phyloP scores from a whole-genome alignment of 108 stramenopile genomes.

The Cyclotella choctawhatcheeana region DNA sequence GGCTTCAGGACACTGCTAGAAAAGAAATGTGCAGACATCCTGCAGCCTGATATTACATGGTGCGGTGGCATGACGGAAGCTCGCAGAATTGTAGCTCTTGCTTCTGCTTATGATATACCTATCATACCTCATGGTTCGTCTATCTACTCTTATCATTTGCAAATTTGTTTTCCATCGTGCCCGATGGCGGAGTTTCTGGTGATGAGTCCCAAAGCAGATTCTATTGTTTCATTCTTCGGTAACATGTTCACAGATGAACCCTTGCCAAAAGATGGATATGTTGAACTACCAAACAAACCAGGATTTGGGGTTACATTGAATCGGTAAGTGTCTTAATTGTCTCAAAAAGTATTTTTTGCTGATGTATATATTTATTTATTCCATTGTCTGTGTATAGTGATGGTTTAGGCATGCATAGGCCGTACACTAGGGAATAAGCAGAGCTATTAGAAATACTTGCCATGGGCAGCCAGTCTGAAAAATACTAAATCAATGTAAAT shows the following conservation, averaged over 20 bases:
- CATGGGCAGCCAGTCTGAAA: no score
- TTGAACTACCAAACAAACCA: slow-evolving; percentile 56
- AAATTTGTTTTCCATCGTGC: slow-evolving; percentile 66
- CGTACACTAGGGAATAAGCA: no score
- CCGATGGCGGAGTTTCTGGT: slow-evolving; percentile 74
- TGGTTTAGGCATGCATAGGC: slow-evolving; percentile 50
- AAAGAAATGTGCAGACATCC: slow-evolving; percentile 62
- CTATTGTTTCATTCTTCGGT: slow-evolving; percentile 66
- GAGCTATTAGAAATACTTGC: no score
- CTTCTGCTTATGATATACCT: slow-evolving; percentile 65
- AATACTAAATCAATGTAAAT: no score
- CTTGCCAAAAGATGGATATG: slow-evolving; percentile 65
- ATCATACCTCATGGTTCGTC: slow-evolving; percentile 67
- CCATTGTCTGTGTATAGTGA: slow-evolving; percentile 13
- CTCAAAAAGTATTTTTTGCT: not conserved
- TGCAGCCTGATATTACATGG: slow-evolving; percentile 78
- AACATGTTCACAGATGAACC: slow-evolving; percentile 69
- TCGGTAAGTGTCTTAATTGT: slow-evolving; percentile 18
- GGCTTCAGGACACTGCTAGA: slow-evolving; percentile 65
- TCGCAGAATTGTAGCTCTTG: slow-evolving; percentile 64
- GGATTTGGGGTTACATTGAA: slow-evolving; percentile 78
- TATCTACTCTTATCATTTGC: slow-evolving; percentile 74
- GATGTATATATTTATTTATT: not conserved
- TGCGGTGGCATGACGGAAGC: slow-evolving; percentile 80
- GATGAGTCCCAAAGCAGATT: slow-evolving; percentile 67